Base-by-base conservation (phyloP, 225 moss, liverwort and hornwort species). In the Marchantia paleacea region DNA sequence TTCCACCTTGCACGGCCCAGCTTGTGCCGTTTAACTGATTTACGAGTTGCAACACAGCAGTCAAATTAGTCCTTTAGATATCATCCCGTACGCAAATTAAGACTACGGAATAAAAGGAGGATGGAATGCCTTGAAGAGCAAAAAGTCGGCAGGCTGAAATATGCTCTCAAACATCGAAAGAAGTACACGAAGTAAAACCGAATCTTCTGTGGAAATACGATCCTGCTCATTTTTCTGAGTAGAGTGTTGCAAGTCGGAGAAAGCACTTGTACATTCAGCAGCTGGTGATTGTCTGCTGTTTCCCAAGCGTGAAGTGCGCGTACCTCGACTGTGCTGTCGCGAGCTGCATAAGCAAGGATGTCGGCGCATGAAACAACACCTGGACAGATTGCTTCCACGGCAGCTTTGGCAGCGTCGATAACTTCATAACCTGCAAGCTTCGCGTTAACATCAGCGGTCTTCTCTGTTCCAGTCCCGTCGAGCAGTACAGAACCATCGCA, bases 301-400 rank as follows among this genome's bases (percentile, higher is more conserved):
- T 19, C 10, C 8, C 10, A 6, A 18, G 47, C 12, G 29, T 10
- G 16, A 19, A 51, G 39, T 2, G 2, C 39, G 39, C 5, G 16
- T 57, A 85, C 85, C 71, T 78, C 54, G 0, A 74, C 55, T 16
- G 83, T 81, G 77, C 67, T 57, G 51, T 85, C 85, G 19, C 86
- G 84, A 54, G 86, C 82, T 14, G 86, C 86, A 22, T 51, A 83
- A 2, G 39, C 28, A 0, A 89, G 4, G 54, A 89, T 78, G 70
- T 89, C 89, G 7, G 86, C 86, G 50, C 86, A 88, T 0, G 88
- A 85, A 13, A 88, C 86, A 1, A 72, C 31, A 8, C 69, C 77
- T 7, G 82, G 84, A 50, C 88, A 89, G 22, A 48, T 12, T 10
- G 10, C 48, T 26, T 63, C 77, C 8, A 77, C 48, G 6, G 49